phyloP scores from a whole-genome alignment of 2,329 filamentous ascomycete genomes.

The Coniochaeta sp. region DNA sequence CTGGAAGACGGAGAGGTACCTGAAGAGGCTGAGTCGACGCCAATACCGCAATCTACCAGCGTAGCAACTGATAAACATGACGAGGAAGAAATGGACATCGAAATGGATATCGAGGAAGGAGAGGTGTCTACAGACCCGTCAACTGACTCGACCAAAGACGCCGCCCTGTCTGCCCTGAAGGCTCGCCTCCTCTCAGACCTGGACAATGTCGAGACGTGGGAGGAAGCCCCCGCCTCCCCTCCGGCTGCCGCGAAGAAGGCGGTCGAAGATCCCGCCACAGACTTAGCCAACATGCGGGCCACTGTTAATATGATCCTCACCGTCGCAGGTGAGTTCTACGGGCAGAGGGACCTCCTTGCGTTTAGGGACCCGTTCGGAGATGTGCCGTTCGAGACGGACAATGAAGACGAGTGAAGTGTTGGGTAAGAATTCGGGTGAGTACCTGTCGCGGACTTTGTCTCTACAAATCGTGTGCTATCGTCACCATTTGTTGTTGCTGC shows the following conservation, averaged over 20 bases:
- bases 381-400: background rate
- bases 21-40: constrained; percentile 1
- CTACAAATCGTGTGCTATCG: background rate
- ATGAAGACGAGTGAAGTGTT: constrained; percentile 3
- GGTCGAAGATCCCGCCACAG: constrained; percentile 9
- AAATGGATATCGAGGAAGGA: constrained; percentile 25
- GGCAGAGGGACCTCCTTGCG: constrained; percentile 77
- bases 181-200: constrained; percentile 39
- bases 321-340: constrained; percentile 79
- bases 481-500: background rate
- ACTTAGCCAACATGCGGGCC: constrained; percentile 46
- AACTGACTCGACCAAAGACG: constrained; percentile 15
- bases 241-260: background rate
- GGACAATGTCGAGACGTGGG: constrained; percentile 14
- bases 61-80: constrained; percentile 10
- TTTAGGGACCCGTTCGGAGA: constrained; percentile 57
- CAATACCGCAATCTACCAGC: background rate
- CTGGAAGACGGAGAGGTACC: constrained; percentile 28
- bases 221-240: background rate
- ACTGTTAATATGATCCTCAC: constrained; percentile 90
- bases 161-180: constrained; percentile 40
- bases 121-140: constrained; percentile 22
- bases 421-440: background rate
- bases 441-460: background rate
- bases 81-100: constrained; percentile 12